Base-by-base conservation (phyloP, 495 filamentous ascomycete species). In the Hypoxylon fuscum region DNA sequence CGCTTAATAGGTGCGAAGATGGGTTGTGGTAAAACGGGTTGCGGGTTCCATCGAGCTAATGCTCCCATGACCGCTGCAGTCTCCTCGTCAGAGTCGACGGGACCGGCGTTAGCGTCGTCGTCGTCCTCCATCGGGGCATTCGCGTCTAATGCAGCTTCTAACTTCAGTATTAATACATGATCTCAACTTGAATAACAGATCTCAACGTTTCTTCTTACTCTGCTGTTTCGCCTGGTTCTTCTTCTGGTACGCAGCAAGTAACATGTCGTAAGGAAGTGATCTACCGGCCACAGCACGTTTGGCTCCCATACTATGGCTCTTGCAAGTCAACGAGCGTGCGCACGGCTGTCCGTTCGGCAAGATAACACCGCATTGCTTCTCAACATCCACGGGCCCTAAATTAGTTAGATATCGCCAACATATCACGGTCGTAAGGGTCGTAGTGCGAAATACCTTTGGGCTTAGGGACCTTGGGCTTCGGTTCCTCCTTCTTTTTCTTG, bases 171-270 rank as follows among this genome's bases (percentile, higher is more conserved):
- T 65, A 75, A 73, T 22, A 43, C 29, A 43, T 41, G 12, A 9
- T 50, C 41, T 53, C 41, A 25, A 12, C n/a, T 25, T 1, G n/a
- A n/a, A n/a, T 20, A 25, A 15, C 17, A 47, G 4, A 12, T 23
- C 3, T 41, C 10, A 20, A 27, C 6, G 29, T 32, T 35, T 34
- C 29, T 42, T 40, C 84, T 63, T 83, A 93, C 90, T 96, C 72
- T 97, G 94, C 77, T 95, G 90, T 67, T 96, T 94, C 10, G 95
- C 95, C 76, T 98, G 95, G 72, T 98, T 98, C 81, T 96, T 97
- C 82, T 97, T 97, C 78, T 98, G 95, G 74, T 98, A 98, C 14
- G 91, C 90, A 23, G 90, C 86, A 18, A 98, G 83, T 21, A 98
- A 78, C 85, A 95, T 92, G 73, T 98, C 94, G 71, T 98, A 98